phyloP scores from a whole-genome alignment of 805 yeast species.

The Zygotorulaspora chibaensis region DNA sequence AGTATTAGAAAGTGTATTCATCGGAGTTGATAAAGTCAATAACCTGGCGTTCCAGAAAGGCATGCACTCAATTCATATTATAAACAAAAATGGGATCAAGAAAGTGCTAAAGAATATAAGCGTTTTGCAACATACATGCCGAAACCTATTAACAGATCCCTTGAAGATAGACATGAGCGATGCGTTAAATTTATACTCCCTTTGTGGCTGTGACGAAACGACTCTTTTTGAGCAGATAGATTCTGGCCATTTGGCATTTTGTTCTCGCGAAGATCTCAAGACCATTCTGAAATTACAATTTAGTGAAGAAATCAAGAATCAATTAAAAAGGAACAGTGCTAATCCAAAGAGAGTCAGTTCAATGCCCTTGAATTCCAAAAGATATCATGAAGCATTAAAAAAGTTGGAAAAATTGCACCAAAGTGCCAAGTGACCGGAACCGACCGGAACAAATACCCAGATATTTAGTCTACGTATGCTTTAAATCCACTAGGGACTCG shows the following conservation, averaged over 20 bases:
- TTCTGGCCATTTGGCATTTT: conserved; percentile 17
- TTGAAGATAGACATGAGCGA: conserved; percentile 22
- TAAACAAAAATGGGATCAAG: conserved; percentile 32
- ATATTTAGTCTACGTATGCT: background rate
- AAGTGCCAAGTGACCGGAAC: background rate
- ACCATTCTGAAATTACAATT: conserved; percentile 30
- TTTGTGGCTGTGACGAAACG: conserved; percentile 24
- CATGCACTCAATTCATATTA: conserved; percentile 22
- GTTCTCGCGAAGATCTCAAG: conserved; percentile 22
- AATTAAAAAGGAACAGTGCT: conserved; percentile 18
- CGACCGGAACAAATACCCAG: background rate
- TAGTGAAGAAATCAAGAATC: conserved; percentile 30
- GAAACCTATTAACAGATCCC: conserved; percentile 24
- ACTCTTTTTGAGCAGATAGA: conserved; percentile 20
- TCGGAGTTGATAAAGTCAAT: conserved; percentile 25
- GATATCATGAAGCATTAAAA: conserved; percentile 28
- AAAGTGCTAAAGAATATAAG: conserved; percentile 31
- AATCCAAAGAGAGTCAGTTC: conserved; percentile 16
- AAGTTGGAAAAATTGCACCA: conserved; percentile 12
- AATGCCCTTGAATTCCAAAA: conserved; percentile 24
- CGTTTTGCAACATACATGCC: conserved; percentile 29
- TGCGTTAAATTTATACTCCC: conserved; percentile 22
- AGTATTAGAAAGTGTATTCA: conserved; percentile 21
- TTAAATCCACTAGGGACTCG: too few relatives aligned
- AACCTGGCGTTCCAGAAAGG: conserved; percentile 26